Evolutionary conservation across 305 asterid genomes (phyloP).

Genomic region (Nicotiana rustica): DNA sequence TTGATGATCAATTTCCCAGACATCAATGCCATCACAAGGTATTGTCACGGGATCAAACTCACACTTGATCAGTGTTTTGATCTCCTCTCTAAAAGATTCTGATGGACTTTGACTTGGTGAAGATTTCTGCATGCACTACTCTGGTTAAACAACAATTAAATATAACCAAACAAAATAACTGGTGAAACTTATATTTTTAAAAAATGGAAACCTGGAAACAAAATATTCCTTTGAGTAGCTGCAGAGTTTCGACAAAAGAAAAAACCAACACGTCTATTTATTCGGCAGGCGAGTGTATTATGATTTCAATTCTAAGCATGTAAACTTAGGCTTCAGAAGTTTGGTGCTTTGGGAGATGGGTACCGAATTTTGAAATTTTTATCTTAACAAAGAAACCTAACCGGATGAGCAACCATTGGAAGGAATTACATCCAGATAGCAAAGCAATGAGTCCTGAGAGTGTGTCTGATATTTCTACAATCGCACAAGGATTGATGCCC

Average conservation of each 20-base stretch:
- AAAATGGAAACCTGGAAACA: background rate
- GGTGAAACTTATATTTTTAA: background rate
- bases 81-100: conserved; percentile 44
- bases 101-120: conserved; percentile 49
- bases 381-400: background rate
- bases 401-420: background rate
- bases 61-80: conserved; percentile 41
- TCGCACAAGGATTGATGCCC: background rate
- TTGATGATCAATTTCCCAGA: conserved; percentile 61
- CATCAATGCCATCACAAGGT: conserved; percentile 57
- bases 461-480: background rate
- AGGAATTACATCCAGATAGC: background rate
- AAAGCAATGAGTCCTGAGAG: background rate
- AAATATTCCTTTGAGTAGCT: background rate
- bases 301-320: background rate
- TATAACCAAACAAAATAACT: background rate
- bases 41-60: conserved; percentile 53
- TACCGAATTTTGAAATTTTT: background rate
- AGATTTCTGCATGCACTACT: conserved; percentile 45
- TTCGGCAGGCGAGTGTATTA: background rate
- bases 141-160: background rate
- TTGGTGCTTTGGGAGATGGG: conserved; percentile 17
- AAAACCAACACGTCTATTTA: background rate
- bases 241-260: background rate
- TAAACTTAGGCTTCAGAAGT: background rate